Evolutionary conservation across 805 yeast genomes (phyloP).

Genomic region (Candida ipomoeae): DNA sequence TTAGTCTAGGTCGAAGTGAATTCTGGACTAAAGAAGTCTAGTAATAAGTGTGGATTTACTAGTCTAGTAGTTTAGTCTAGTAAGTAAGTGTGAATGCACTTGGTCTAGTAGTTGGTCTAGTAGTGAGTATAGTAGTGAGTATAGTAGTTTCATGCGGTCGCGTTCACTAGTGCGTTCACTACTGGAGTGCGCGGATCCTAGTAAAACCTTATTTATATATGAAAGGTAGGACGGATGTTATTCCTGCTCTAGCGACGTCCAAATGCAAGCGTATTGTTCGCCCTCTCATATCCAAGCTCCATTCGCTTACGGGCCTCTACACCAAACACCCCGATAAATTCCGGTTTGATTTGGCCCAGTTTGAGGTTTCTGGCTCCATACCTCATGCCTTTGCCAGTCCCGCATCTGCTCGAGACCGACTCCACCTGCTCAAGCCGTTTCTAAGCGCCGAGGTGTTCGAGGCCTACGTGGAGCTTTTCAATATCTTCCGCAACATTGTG

Average conservation of each 20-base stretch:
- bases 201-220: background rate
- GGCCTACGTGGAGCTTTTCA: slow-evolving; percentile 29
- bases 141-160: no score
- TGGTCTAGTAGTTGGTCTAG: background rate
- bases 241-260: slow-evolving; percentile 14
- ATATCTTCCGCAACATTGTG: slow-evolving; percentile 26
- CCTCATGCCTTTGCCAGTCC: slow-evolving; percentile 6
- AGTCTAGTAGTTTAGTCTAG: no score
- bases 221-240: background rate
- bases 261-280: slow-evolving; percentile 34
- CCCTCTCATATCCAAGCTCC: slow-evolving; percentile 36
- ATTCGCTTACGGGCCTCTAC: slow-evolving; percentile 27
- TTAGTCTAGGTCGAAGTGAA: no score
- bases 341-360: slow-evolving; percentile 7
- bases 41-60: no score
- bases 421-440: slow-evolving; percentile 23
- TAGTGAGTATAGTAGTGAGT: background rate
- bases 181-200: background rate
- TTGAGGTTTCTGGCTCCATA: background rate
- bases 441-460: slow-evolving; percentile 26
- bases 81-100: background rate
- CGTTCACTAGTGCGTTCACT: background rate
- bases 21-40: no score
- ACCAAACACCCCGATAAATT: slow-evolving; percentile 24
- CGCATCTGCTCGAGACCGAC: slow-evolving; percentile 21